These are phyloP conservation scores for Hymenoscyphus repandus DNA, from an alignment of 2,329 filamentous ascomycete genomes.

Conservation along the genomic window DNA sequence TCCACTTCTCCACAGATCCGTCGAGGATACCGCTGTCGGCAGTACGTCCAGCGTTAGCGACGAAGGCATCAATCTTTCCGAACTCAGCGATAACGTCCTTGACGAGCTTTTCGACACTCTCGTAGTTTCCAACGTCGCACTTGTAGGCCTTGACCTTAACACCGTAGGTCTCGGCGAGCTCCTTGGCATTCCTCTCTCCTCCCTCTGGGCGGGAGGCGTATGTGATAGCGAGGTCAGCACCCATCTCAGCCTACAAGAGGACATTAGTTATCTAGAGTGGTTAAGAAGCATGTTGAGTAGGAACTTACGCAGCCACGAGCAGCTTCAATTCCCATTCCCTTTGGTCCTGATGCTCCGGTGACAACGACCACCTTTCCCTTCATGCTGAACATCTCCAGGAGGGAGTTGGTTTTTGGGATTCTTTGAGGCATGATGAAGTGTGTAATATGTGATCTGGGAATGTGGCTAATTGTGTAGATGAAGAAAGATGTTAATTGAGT, in stretches of 20 bases:
- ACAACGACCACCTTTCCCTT: slow-evolving; percentile 58
- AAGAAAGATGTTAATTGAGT: neutral
- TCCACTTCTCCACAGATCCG: slow-evolving; percentile 61
- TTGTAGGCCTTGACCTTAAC: slow-evolving; percentile 66
- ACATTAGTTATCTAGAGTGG: too few relatives aligned
- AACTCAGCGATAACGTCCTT: slow-evolving; percentile 59
- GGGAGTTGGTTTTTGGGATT: slow-evolving; percentile 8
- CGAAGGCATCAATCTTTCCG: slow-evolving; percentile 61
- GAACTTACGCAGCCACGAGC: slow-evolving; percentile 47
- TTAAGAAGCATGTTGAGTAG: too few relatives aligned
- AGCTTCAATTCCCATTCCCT: slow-evolving; percentile 63
- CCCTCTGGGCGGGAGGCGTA: slow-evolving; percentile 57
- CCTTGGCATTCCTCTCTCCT: slow-evolving; percentile 61
- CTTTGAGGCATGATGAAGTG: slow-evolving; percentile 5
- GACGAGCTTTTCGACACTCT: slow-evolving; percentile 46
- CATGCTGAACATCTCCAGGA: slow-evolving; percentile 47
- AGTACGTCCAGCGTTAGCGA: slow-evolving; percentile 67
- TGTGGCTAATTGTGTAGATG: neutral
- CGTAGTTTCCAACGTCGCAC: slow-evolving; percentile 53
- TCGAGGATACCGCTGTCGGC: slow-evolving; percentile 65
- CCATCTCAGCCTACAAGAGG: slow-evolving; percentile 46
- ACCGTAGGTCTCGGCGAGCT: slow-evolving; percentile 53
- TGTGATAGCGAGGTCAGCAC: slow-evolving; percentile 61
- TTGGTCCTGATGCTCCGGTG: slow-evolving; percentile 58
- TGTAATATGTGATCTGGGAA: neutral